Percentiles rank a stretch among this genome's conserved stretches.
phyloP scores from a whole-genome alignment of 2,329 filamentous ascomycete genomes.

The Aspergillus pseudonomiae region DNA sequence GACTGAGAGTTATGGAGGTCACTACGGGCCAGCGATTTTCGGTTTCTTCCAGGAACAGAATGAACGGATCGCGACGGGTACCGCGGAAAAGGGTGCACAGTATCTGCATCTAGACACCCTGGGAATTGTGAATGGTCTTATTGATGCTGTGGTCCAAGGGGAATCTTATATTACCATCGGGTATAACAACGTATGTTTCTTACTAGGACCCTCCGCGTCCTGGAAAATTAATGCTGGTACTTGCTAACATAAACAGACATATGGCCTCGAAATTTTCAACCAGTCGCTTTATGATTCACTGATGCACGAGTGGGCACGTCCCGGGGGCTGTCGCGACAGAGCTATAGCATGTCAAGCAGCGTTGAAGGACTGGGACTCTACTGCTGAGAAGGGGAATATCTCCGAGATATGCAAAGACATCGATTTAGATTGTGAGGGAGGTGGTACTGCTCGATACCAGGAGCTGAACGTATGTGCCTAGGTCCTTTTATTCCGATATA shows the following conservation, averaged over 20 bases:
- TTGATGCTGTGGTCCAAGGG: conserved; percentile 54
- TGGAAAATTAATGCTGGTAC: conserved; percentile 41
- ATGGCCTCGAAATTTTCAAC: conserved; percentile 57
- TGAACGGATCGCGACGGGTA: conserved; percentile 39
- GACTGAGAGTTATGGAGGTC: conserved; percentile 51
- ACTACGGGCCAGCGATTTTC: conserved; percentile 46
- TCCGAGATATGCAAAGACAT: background rate
- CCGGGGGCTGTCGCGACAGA: conserved; percentile 58
- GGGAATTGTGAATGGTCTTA: conserved; percentile 60
- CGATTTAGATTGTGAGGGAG: background rate
- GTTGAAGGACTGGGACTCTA: conserved; percentile 50
- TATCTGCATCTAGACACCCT: conserved; percentile 54
- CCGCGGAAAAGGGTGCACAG: conserved; percentile 30
- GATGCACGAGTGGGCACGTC: conserved; percentile 47
- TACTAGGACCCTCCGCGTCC: background rate
- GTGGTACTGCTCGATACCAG: background rate
- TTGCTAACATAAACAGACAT: conserved; percentile 60
- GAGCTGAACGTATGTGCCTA: conserved; percentile 39
- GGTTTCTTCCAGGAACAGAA: conserved; percentile 48
- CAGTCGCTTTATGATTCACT: conserved; percentile 50
- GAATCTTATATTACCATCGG: background rate
- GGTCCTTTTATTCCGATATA: too few relatives aligned
- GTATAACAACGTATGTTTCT: background rate
- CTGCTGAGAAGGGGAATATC: background rate
- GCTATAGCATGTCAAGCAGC: conserved; percentile 56